A percentile compares a stretch with the other conserved stretches of the same genome.
Conservation (phyloP, 805 yeast genomes). For the Candida tibetensis region DNA sequence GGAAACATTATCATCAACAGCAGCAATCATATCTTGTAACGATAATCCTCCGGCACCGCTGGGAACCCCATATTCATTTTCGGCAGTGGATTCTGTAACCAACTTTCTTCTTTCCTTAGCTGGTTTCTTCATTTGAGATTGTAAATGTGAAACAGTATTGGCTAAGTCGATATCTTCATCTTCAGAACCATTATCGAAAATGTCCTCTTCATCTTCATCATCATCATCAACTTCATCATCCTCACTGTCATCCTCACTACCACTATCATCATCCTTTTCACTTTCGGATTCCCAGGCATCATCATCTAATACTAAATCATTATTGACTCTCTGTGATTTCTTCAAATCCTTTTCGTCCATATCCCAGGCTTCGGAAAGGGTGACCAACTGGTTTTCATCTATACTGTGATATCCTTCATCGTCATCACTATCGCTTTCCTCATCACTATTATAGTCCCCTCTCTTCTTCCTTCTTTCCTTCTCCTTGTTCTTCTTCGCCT, state of each 20-base stretch:
- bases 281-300: slow-evolving; percentile 31
- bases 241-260: slow-evolving; percentile 24
- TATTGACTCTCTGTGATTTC: slow-evolving; percentile 14
- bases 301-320: slow-evolving; percentile 28
- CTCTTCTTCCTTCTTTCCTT: slow-evolving; percentile 25
- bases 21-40: slow-evolving; percentile 72
- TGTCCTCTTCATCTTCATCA: slow-evolving; percentile 28
- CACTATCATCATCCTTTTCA: slow-evolving; percentile 16
- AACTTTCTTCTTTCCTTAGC: slow-evolving; percentile 43
- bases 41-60: slow-evolving; percentile 50
- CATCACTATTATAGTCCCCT: slow-evolving; percentile 21
- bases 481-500: slow-evolving; percentile 34
- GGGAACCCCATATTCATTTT: slow-evolving; percentile 70
- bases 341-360: slow-evolving; percentile 56
- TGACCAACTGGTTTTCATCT: slow-evolving; percentile 71
- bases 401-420: slow-evolving; percentile 63
- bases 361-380: slow-evolving; percentile 90
- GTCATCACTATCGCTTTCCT: slow-evolving; percentile 33
- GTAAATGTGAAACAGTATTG: slow-evolving; percentile 43
- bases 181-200: slow-evolving; percentile 33
- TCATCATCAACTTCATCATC: slow-evolving; percentile 25
- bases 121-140: slow-evolving; percentile 33
- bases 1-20: slow-evolving; percentile 49
- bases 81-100: slow-evolving; percentile 55
- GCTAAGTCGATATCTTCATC: slow-evolving; percentile 54